Base-by-base conservation (phyloP, 1,139 yeast genomes). In the Taiozyma sp. region DNA sequence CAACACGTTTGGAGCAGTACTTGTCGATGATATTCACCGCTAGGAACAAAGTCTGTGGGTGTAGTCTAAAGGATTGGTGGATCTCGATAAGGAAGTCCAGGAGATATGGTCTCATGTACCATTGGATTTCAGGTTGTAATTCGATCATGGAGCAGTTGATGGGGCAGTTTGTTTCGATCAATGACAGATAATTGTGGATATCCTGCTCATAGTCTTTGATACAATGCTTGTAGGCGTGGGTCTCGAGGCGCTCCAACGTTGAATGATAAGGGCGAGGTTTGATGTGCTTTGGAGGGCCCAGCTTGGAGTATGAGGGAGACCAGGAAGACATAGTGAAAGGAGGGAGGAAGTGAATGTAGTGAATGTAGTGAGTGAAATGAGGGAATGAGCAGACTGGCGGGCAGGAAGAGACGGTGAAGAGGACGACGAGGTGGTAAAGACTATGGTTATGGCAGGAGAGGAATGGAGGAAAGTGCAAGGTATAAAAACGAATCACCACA, bases 91-190 rank as follows among this genome's bases (percentile, higher is more conserved):
- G 70, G 64, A 89, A 91, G 66, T 91, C 97, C 49, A 93, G 76
- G 49, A 92, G 75, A 61, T 81, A 87, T 1, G 97, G 96, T 60
- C 98, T 79, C 96, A 92, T 90, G 64, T 78, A 83, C 96, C 97
- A 90, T 61, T 85, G 85, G 52, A 92, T 79, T 69, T 93, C 97
- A 0, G 97, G 97, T 69, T 93, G 99, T 51, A 85, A 72, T 61
- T 87, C 96, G 55, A 92, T 88, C 91, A 90, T 85, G 45, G 83
- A 65, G 4, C 85, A 80, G 59, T 81, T 82, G 45, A 81, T 71
- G n/a, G 57, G 57, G 42, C 69, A 67, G 36, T 60, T 59, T 12
- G 68, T 54, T 57, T 76, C 81, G 24, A 73, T 60, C 2, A 56
- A 32, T 3, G 60, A 50, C 28, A 60, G 49, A 39, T 60, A 57